Percentiles rank a stretch among this genome's conserved stretches.
Conservation (phyloP, 305 asterid genomes). For the Solanum chacoense region DNA sequence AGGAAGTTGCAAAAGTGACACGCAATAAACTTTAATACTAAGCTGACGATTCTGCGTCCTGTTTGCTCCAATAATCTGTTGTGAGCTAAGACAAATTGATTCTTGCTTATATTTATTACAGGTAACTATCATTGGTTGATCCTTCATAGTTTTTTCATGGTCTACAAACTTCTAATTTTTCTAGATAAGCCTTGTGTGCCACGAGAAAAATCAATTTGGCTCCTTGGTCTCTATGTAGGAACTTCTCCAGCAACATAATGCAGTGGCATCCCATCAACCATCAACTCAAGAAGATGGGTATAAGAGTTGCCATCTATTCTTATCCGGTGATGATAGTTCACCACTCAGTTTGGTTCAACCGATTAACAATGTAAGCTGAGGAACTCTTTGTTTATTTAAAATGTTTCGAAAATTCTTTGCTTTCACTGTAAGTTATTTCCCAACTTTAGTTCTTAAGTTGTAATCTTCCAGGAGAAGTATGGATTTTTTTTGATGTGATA, state of each 20-base stretch:
- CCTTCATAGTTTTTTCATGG: background rate
- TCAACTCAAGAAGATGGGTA: slow-evolving; percentile 29
- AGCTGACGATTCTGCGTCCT: background rate
- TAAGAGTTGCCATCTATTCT: slow-evolving; percentile 29
- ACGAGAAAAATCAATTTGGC: background rate
- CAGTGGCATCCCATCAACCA: slow-evolving; percentile 8
- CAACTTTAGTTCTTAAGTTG: background rate
- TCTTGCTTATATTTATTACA: background rate
- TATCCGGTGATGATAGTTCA: slow-evolving; percentile 42
- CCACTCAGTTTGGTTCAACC: slow-evolving; percentile 35
- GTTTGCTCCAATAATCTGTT: background rate
- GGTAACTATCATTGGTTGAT: background rate
- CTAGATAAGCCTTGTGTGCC: background rate
- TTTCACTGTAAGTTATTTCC: background rate
- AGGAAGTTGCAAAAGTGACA: background rate
- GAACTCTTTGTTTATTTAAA: background rate
- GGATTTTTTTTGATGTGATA: background rate
- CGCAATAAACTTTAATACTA: background rate
- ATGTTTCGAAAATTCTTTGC: background rate
- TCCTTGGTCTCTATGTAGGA: slow-evolving; percentile 16
- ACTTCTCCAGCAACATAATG: slow-evolving; percentile 12
- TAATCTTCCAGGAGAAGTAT: background rate
- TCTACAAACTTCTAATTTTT: background rate
- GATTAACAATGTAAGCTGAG: slow-evolving; percentile 31
- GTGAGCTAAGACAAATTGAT: background rate